Conservation (phyloP, 148 eudicot species). For the Fagopyrum homotropicum region DNA sequence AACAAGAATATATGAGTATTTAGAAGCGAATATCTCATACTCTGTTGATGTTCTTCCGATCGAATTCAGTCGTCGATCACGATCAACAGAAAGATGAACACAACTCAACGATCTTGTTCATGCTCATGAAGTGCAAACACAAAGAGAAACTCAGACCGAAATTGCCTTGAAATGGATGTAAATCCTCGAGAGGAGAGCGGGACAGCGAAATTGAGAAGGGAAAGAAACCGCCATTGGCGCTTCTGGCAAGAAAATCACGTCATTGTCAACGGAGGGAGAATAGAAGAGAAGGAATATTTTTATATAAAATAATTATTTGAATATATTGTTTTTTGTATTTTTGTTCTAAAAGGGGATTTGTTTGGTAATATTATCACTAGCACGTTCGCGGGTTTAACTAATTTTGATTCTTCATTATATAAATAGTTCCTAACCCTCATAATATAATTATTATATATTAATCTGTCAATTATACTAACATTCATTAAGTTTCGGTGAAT, state of each 20-base stretch:
- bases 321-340: background rate
- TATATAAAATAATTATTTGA: background rate
- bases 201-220: background rate
- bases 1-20: background rate
- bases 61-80: background rate
- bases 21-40: background rate
- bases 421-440: too few species aligned
- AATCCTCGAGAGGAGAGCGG: background rate
- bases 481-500: too few species aligned
- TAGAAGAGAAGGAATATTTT: background rate
- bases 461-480: too few species aligned
- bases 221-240: conserved; percentile 7
- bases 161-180: background rate
- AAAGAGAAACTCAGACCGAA: background rate
- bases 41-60: background rate
- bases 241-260: background rate
- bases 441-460: background rate
- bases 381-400: conserved; percentile 7
- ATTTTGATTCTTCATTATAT: background rate
- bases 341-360: background rate
- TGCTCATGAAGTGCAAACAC: background rate
- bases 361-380: background rate
- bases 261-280: conserved; percentile 11
- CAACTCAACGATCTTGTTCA: background rate
- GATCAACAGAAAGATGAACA: background rate